Base-by-base conservation (phyloP, 495 filamentous ascomycete genomes). In the Aspergillus campestris region DNA sequence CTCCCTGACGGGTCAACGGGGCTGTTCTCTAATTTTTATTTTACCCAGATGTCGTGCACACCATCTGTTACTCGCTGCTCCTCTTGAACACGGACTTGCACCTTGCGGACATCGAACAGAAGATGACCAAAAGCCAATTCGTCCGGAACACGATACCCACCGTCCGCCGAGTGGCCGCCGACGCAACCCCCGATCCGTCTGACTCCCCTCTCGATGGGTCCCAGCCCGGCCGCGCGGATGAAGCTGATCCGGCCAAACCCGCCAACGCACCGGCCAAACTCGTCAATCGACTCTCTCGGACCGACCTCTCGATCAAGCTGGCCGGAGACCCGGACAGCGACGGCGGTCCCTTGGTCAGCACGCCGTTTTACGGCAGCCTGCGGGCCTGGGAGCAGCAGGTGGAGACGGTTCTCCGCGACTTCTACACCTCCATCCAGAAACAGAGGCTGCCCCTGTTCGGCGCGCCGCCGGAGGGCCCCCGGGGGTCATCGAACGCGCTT, bases 71-170 rank as follows among this genome's bases (percentile, higher is more conserved):
- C 62, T 97, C 92, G 4, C 74, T 99, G 42, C 80, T 99, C 42
- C 73, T 99, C 28, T 74, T 99, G 42, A 99, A 99, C 57, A 97
- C 92, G 44, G 92, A 99, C 67, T 72, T 99, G 34, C 90, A 99
- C 56, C 66, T 95, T 49, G 89, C 90, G 44, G 90, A 96, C 54
- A 92, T 96, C 40, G 86, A 94, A 41, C 80, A 86, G 58, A 94
- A 94, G 69, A 99, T 99, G 92, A 95, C 89, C 14, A 79, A 83
- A 49, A 81, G 70, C 51, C 89, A 96, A 57, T 99, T 95, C 59
- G 78, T 97, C 59, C 94, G 92, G 65, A 99, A 99, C 55, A 97
- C 92, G 8, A 82, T 96, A 75, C 84, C 87, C 5, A 95, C 91
- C 3, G 82, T 97, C 41, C 80, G 80, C 29, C 78, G 84, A 43